phyloP scores from a whole-genome alignment of 805 yeast species.

The Gaillardinia entomophila region DNA sequence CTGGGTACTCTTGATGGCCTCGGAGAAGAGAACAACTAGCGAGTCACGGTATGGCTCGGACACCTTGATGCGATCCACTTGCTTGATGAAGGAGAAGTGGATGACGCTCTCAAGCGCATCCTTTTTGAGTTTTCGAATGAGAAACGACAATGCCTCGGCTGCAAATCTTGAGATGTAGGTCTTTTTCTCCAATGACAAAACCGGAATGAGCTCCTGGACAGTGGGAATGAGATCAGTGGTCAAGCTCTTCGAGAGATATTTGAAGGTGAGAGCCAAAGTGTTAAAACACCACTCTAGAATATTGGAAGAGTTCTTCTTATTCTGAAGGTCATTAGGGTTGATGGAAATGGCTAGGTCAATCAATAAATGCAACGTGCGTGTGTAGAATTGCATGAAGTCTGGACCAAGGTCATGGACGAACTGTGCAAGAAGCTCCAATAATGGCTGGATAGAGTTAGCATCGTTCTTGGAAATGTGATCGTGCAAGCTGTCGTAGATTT shows the following conservation, averaged over 20 bases:
- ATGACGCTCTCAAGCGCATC: conserved; percentile 45
- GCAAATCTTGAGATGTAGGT: conserved; percentile 73
- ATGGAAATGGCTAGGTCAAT: conserved; percentile 37
- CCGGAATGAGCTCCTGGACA: conserved; percentile 56
- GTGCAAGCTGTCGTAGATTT: conserved; percentile 48
- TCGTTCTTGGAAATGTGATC: conserved; percentile 51
- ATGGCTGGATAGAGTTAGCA: conserved; percentile 68
- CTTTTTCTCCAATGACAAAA: conserved; percentile 52
- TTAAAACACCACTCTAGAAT: conserved; percentile 81
- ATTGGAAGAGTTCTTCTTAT: conserved; percentile 49
- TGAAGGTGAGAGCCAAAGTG: conserved; percentile 81
- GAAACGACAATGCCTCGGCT: conserved; percentile 84
- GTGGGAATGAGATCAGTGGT: conserved; percentile 65
- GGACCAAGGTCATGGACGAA: conserved; percentile 90
- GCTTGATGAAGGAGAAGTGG: conserved; percentile 33
- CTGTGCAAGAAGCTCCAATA: conserved; percentile 72
- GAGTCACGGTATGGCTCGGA: conserved; percentile 51
- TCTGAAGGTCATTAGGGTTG: conserved; percentile 44
- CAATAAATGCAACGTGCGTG: conserved; percentile 44
- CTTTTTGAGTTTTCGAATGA: conserved; percentile 61
- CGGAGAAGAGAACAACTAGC: conserved; percentile 57
- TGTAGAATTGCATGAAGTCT: conserved; percentile 74
- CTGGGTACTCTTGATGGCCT: conserved; percentile 66
- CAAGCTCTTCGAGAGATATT: conserved; percentile 67
- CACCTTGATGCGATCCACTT: conserved; percentile 21